Evolutionary conservation across 1,284 basidiomycete genomes (phyloP), one percentile per base, ranked within the genome.

Genomic region (Sanghuangporus baumii): DNA sequence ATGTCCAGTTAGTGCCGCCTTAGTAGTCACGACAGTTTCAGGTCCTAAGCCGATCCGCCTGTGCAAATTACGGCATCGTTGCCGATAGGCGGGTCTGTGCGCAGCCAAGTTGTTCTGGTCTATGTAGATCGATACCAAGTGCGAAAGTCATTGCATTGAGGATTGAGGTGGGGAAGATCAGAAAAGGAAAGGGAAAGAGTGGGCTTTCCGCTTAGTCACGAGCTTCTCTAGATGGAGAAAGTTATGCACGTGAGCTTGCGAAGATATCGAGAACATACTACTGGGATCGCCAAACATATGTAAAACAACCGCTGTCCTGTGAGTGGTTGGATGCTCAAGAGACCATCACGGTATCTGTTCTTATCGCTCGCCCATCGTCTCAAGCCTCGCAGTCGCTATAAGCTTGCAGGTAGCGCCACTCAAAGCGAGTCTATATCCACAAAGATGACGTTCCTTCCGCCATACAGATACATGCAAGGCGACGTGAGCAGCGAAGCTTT

Each of bases 381-480:
- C 31, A 55, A 41, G 14, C 1, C 2, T 16, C 16, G 34, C 31
- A 37, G 54, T 14, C 12, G 6, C 34, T 2, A n/a, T 8, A 16
- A 7, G 14, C 26, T 9, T 26, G 11, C n/a, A 55, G 16, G 26
- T 14, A 48, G 12, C 18, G 26, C 5, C 26, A 31, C 26, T 31
- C 26, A 31, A 31, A 31, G 5, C 26, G 26, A 31, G 26, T 20
- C 26, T 11, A n/a, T 7, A 26, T 26, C 51, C 31, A 12, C 51
- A 18, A 52, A 18, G 18, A 64, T 64, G 62, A 38, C 62, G 6
- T 60, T 56, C 20, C 59, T 60, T 8, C 63, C 63, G 36, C 63
- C 60, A 4, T 65, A 61, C 38, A 57, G 31, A 38, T 65, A 65
- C 52, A 61, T 65, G 36, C 26, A 31, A 11, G 63, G 60, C 47